Conservation (phyloP, 2,329 filamentous ascomycete species). For the Fusarium ambrosium region DNA sequence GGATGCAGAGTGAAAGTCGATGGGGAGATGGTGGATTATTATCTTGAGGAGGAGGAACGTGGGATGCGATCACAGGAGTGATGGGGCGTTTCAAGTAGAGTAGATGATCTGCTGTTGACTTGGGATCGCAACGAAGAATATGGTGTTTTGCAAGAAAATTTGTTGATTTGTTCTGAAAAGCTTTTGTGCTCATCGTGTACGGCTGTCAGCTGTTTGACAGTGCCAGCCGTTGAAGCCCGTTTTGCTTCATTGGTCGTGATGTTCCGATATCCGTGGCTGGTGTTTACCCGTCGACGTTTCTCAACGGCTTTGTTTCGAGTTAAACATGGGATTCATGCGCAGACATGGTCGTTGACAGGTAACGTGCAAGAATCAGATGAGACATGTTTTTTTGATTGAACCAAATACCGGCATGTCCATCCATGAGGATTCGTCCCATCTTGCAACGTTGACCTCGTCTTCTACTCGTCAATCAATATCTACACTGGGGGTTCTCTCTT, state of each 20-base stretch:
- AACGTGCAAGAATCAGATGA: not conserved
- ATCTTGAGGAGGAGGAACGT: slow-evolving; percentile 5
- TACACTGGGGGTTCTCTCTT: not conserved
- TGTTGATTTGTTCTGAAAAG: not conserved
- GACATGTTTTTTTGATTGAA: not conserved
- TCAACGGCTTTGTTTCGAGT: slow-evolving; percentile 6
- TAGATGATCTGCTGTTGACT: slow-evolving; percentile 7
- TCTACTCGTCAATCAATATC: not conserved
- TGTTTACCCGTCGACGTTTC: not conserved
- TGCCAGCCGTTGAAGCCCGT: not conserved
- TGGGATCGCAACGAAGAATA: slow-evolving; percentile 9
- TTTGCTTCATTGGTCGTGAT: not conserved
- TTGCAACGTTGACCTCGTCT: not conserved
- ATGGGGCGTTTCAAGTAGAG: slow-evolving; percentile 44
- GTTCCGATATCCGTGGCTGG: not conserved
- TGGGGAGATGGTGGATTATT: not conserved
- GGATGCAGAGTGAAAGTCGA: not conserved
- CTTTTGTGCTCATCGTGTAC: not conserved
- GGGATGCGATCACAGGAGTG: slow-evolving; percentile 32
- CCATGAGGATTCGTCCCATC: not conserved
- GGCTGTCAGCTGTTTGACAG: not conserved
- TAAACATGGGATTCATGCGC: not conserved
- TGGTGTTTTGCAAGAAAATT: not conserved
- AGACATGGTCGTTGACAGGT: not conserved
- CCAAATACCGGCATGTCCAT: not conserved